Conservation (phyloP, 768 basidiomycete species). For the Dendrothele bispora region DNA sequence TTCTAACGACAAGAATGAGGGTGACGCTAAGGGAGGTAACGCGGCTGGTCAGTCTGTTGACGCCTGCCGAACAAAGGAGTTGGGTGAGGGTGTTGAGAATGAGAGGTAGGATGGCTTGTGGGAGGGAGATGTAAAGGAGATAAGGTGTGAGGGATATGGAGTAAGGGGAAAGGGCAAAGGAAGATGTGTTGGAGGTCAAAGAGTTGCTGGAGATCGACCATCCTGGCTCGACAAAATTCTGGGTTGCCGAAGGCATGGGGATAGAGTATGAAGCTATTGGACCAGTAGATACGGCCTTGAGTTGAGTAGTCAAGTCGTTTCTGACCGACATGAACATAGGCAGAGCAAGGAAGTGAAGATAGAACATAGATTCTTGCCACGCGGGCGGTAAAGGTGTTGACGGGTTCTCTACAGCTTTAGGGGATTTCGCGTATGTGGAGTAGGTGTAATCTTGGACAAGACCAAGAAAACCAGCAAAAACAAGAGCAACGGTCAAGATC, state of each 20-base stretch:
- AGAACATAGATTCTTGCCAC: slow-evolving; percentile 95
- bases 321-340: slow-evolving; percentile 73
- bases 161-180: slow-evolving; percentile 13
- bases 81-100: slow-evolving; percentile 80
- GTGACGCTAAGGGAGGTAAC: slow-evolving; percentile 77
- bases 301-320: slow-evolving; percentile 48
- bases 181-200: slow-evolving; percentile 17
- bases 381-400: slow-evolving; percentile 23
- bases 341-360: slow-evolving; percentile 77
- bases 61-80: slow-evolving; percentile 82
- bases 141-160: slow-evolving; percentile 17
- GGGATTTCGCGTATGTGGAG: slow-evolving; percentile 18
- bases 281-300: slow-evolving; percentile 39
- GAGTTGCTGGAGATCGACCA: slow-evolving; percentile 16
- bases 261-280: slow-evolving; percentile 30
- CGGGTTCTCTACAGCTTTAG: slow-evolving; percentile 9
- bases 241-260: slow-evolving; percentile 12
- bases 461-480: slow-evolving; percentile 81
- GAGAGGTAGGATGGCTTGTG: slow-evolving; percentile 62
- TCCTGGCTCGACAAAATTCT: slow-evolving; percentile 2
- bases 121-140: slow-evolving; percentile 40
- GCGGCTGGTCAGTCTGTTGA: slow-evolving; percentile 79
- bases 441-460: slow-evolving; percentile 85
- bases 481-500: slow-evolving; percentile 73
- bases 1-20: slow-evolving; percentile 77